Percentiles rank a stretch among this genome's conserved stretches.
Evolutionary conservation across 2,329 filamentous ascomycete species (phyloP).

Genomic region (Pleomassaria siparia): DNA sequence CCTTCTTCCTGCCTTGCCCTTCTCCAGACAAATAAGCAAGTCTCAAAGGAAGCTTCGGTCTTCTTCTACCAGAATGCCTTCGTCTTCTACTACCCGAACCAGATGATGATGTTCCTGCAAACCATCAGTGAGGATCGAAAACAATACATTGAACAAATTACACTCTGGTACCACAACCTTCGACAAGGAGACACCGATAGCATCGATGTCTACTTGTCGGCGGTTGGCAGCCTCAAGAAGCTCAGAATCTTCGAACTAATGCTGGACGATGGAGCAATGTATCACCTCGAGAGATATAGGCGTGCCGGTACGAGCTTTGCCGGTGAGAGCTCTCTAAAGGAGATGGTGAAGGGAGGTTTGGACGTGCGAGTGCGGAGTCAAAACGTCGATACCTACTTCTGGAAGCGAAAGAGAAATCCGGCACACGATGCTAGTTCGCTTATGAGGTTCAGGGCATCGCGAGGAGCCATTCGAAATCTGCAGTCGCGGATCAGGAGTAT

Average conservation of each 20-base stretch:
- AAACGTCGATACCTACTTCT: not conserved
- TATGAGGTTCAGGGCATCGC: too few relatives aligned
- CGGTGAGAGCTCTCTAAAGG: not conserved
- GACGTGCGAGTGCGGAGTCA: not conserved
- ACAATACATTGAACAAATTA: constrained; percentile 19
- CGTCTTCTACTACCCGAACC: constrained; percentile 27
- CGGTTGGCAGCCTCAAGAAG: constrained; percentile 9
- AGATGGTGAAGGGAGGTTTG: not conserved
- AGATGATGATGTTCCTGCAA: constrained; percentile 20
- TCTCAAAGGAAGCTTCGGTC: constrained; percentile 22
- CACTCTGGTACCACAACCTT: constrained; percentile 22
- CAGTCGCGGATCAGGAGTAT: not conserved
- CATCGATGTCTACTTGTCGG: constrained; percentile 16
- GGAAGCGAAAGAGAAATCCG: not conserved
- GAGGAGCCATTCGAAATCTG: not conserved
- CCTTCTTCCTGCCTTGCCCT: constrained; percentile 20
- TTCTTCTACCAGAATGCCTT: constrained; percentile 28
- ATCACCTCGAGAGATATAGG: not conserved
- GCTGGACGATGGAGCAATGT: not conserved
- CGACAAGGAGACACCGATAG: constrained; percentile 18
- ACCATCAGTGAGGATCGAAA: constrained; percentile 14
- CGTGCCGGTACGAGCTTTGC: not conserved
- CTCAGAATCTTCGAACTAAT: not conserved
- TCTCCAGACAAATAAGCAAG: constrained; percentile 23
- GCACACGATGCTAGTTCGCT: not conserved